Evolutionary conservation across 1,284 basidiomycete genomes (phyloP).

Genomic region (Tausonia pullulans): DNA sequence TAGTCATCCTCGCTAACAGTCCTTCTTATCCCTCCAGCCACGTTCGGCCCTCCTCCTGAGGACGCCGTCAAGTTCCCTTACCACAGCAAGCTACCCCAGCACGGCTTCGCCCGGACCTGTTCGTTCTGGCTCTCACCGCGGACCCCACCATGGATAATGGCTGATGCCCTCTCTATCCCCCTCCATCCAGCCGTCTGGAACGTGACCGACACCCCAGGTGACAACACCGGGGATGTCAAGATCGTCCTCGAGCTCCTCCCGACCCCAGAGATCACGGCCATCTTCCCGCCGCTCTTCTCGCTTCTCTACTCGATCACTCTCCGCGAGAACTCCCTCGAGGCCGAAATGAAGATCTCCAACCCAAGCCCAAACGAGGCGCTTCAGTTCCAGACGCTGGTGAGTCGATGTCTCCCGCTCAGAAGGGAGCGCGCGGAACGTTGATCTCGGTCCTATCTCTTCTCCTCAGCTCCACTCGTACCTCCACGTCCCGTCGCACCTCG

Average conservation of each 20-base stretch:
- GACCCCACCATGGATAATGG: neutral
- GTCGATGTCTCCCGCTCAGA: neutral
- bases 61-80: slow-evolving; percentile 39
- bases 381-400: slow-evolving; percentile 65
- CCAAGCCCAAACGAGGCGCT: slow-evolving; percentile 31
- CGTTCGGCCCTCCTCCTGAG: slow-evolving; percentile 59
- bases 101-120: slow-evolving; percentile 66
- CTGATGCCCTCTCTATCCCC: neutral
- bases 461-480: slow-evolving; percentile 62
- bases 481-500: slow-evolving; percentile 48
- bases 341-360: slow-evolving; percentile 15
- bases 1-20: neutral
- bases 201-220: no score
- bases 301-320: slow-evolving; percentile 63
- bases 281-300: slow-evolving; percentile 53
- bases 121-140: no score
- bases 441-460: neutral
- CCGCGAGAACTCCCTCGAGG: slow-evolving; percentile 7
- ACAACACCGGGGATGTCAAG: neutral
- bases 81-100: slow-evolving; percentile 61
- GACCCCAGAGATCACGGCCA: slow-evolving; percentile 45
- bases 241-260: slow-evolving; percentile 45
- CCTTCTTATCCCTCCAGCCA: slow-evolving; percentile 34
- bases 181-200: neutral
- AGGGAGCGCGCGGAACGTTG: no score